Evolutionary conservation across 2,329 filamentous ascomycete species (phyloP).

Genomic region (Penicillium oxalicum): DNA sequence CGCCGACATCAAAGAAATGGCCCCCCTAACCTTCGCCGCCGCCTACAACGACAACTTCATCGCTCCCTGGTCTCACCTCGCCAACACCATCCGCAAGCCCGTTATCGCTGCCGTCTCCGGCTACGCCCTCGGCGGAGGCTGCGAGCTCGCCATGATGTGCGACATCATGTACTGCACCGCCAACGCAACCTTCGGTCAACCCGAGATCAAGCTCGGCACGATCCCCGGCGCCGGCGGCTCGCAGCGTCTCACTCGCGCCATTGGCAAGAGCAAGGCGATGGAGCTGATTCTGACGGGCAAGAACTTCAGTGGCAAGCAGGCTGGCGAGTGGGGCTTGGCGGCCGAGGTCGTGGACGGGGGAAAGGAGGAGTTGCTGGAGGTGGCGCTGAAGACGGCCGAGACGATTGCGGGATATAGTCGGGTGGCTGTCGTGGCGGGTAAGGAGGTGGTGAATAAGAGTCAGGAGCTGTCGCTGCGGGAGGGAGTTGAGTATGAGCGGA

Average conservation of each 20-base stretch:
- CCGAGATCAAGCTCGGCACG: slow-evolving; percentile 90
- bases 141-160: slow-evolving; percentile 95
- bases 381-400: slow-evolving; percentile 74
- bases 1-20: slow-evolving; percentile 99
- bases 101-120: slow-evolving; percentile 92
- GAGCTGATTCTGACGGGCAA: slow-evolving; percentile 82
- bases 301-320: slow-evolving; percentile 76
- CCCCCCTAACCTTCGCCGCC: slow-evolving; percentile 76
- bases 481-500: slow-evolving; percentile 89
- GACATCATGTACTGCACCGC: slow-evolving; percentile 89
- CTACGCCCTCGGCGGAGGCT: slow-evolving; percentile 89
- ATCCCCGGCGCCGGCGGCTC: slow-evolving; percentile 89
- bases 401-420: slow-evolving; percentile 81
- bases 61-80: slow-evolving; percentile 84
- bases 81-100: slow-evolving; percentile 81
- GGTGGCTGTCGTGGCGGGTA: slow-evolving; percentile 81
- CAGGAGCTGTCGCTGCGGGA: slow-evolving; percentile 83
- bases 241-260: slow-evolving; percentile 75
- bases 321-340: slow-evolving; percentile 84
- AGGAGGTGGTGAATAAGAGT: slow-evolving; percentile 99
- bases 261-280: slow-evolving; percentile 84
- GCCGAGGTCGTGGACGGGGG: slow-evolving; percentile 68
- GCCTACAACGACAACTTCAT: slow-evolving; percentile 92
- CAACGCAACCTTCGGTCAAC: slow-evolving; percentile 86
- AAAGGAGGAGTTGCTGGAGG: slow-evolving; percentile 76